Evolutionary conservation across 176 grass and related monocot genomes (phyloP).

Genomic region (Guadua angustifolia): DNA sequence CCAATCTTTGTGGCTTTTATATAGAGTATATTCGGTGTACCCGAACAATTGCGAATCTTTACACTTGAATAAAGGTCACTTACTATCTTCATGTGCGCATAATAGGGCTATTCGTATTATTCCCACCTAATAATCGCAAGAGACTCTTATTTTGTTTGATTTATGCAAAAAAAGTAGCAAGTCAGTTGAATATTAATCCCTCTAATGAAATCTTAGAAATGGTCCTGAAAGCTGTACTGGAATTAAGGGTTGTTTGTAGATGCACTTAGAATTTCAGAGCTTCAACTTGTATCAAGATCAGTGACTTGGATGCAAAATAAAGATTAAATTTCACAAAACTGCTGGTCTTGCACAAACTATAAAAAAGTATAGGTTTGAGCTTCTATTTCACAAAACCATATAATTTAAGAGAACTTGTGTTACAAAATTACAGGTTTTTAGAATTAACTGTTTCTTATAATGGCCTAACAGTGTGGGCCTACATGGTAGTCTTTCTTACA

Average conservation of each 20-base stretch:
- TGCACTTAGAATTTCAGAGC: slow-evolving; percentile 22
- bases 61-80: background rate
- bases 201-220: slow-evolving; percentile 20
- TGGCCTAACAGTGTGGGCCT: too few species aligned
- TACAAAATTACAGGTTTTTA: too few species aligned
- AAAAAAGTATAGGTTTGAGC: too few species aligned
- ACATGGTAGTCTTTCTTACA: too few species aligned
- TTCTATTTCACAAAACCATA: too few species aligned
- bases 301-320: slow-evolving; percentile 41
- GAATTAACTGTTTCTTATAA: too few species aligned
- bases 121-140: background rate
- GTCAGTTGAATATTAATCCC: background rate
- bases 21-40: background rate
- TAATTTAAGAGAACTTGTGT: too few species aligned
- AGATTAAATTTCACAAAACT: background rate
- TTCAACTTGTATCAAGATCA: slow-evolving; percentile 39
- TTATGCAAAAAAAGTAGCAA: background rate
- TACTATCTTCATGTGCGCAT: background rate
- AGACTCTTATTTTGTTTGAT: slow-evolving; percentile 1
- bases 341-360: too few species aligned
- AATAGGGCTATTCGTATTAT: background rate
- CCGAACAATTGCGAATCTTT: background rate
- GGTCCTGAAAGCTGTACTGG: background rate
- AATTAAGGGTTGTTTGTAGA: background rate
- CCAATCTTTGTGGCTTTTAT: too few species aligned